phyloP scores from a whole-genome alignment of 176 grass and related monocot genomes.

The Rhynchospora tenuis region DNA sequence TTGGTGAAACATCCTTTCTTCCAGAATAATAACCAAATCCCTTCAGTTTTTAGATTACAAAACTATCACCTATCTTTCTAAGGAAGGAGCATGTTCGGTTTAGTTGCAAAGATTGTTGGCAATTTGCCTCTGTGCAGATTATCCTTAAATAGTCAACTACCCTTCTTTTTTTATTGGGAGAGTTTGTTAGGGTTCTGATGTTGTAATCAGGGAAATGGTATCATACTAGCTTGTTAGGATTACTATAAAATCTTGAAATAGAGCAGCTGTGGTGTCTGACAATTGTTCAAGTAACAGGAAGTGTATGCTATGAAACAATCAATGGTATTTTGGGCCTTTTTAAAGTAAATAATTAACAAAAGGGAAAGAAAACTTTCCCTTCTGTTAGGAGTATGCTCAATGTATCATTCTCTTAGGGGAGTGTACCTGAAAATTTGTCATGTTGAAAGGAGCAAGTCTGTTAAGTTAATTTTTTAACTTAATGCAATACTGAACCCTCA shows the following conservation, averaged over 20 bases:
- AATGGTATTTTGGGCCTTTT: not conserved
- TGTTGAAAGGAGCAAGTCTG: not conserved
- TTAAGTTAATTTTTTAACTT: not conserved
- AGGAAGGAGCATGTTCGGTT: not conserved
- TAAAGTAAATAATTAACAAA: not conserved
- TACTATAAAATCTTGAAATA: not conserved
- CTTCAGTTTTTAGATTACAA: not conserved
- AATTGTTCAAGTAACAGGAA: not conserved
- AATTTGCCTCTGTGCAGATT: not conserved
- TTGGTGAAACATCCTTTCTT: not conserved
- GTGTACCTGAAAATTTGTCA: not conserved
- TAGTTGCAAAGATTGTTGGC: not conserved
- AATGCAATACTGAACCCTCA: not conserved
- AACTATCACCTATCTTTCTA: not conserved
- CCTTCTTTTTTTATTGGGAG: not conserved
- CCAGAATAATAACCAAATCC: not conserved
- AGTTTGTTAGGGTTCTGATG: not conserved
- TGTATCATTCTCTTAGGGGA: conserved; percentile 3
- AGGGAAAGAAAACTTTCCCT: not conserved
- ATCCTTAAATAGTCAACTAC: not conserved
- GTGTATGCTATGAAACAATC: too few relatives aligned
- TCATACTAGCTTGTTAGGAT: not conserved
- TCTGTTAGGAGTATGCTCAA: not conserved
- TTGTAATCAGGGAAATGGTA: not conserved
- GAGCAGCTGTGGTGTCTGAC: not conserved